Evolutionary conservation across 768 basidiomycete genomes (phyloP).

Genomic region (Crassisporium funariophilum): DNA sequence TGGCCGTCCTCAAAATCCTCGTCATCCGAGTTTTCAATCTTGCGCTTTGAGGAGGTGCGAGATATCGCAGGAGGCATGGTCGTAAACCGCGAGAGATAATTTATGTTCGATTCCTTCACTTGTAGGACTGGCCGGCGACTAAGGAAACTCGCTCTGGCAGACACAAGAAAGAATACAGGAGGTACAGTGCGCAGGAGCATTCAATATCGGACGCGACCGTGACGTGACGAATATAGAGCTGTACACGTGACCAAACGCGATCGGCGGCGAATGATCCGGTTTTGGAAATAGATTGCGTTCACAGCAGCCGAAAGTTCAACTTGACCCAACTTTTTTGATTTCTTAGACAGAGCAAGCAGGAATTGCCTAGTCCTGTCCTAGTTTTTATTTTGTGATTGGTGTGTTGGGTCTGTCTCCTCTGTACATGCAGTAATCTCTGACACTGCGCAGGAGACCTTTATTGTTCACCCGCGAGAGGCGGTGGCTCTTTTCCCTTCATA

Average conservation of each 20-base stretch:
- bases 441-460: too few relatives aligned
- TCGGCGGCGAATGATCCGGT: background rate
- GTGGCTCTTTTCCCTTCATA: background rate
- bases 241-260: slow-evolving; percentile 14
- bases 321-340: background rate
- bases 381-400: background rate
- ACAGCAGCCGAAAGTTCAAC: background rate
- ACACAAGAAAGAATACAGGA: too few relatives aligned
- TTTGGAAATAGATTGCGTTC: background rate
- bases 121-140: too few relatives aligned
- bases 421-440: background rate
- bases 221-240: slow-evolving; percentile 2
- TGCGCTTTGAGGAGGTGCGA: slow-evolving; percentile 32
- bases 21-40: slow-evolving; percentile 22
- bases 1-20: slow-evolving; percentile 28
- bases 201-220: background rate
- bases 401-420: background rate
- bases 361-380: background rate
- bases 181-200: too few relatives aligned
- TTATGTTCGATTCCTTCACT: background rate
- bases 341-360: background rate
- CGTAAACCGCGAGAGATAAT: background rate
- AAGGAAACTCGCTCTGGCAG: too few relatives aligned
- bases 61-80: slow-evolving; percentile 21
- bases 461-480: too few relatives aligned